Evolutionary conservation across 768 basidiomycete species (phyloP), one percentile per base, ranked within the genome.

Genomic region (Mycena floridula): DNA sequence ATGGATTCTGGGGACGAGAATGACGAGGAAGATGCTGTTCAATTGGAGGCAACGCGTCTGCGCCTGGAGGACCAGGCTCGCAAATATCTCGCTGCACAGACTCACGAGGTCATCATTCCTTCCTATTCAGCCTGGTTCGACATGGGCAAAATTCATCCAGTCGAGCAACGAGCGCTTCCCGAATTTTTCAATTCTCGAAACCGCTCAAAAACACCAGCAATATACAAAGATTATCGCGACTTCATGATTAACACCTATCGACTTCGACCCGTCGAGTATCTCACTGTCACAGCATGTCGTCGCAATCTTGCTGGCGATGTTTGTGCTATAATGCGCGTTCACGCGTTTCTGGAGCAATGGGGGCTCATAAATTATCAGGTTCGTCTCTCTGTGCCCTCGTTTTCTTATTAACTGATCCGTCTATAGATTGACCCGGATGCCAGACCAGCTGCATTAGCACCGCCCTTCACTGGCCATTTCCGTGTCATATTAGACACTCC

Each of bases 161-260:
- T 98, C 49, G 96, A 99, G 64, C 79, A 83, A 37, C 81, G 90
- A 51, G 88, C 91, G 1, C 72, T 99, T 23, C 96, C 96, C 25
- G 96, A 99, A 65, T 99, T 98, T 74, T 99, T 99, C 79, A 93
- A 91, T 61, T 89, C 88, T 37, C 76, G 91, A 43, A 97, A 98
- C 63, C 69, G 94, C 45, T 88, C 84, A 50, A 99, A 99, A 68
- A 96, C 95, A 2, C 95, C 96, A 0, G 75, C 89, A 16, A 92
- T 97, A 50, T 99, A 98, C 73, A 98, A 98, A 64, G 95, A 99
- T 62, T 99, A 99, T 58, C 82, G 96, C 48, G 95, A 99, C 72
- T 99, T 99, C 55, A 99, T 99, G 95, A 81, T 99, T 63, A 97
- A 99, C 68, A 93, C 96, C 1, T 98, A 97, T 65, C 76, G 96